phyloP scores from a whole-genome alignment of 441 rosid species.

The Adansonia gregorii region DNA sequence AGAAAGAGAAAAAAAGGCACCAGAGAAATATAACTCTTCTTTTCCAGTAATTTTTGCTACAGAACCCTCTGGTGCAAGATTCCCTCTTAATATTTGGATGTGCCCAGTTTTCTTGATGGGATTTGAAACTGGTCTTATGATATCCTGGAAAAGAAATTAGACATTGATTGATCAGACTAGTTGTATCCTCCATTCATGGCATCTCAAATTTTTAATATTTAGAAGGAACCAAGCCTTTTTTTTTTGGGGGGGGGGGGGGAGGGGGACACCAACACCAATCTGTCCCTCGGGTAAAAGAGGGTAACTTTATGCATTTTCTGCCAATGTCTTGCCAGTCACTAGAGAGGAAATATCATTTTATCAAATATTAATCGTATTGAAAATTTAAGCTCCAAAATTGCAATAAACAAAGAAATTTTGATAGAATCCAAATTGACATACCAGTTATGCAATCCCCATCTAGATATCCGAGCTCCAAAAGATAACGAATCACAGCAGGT shows the following conservation, averaged over 20 bases:
- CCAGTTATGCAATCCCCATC: constrained; percentile 96
- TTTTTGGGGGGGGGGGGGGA: too few relatives aligned
- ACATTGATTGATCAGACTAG: neutral
- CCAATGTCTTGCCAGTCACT: constrained; percentile 94
- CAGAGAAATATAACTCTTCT: constrained; percentile 92
- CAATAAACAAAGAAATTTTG: constrained; percentile 15
- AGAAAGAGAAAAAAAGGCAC: constrained; percentile 28
- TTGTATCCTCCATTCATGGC: neutral
- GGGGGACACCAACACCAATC: constrained; percentile 42
- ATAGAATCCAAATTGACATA: constrained; percentile 30
- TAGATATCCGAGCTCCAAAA: constrained; percentile 76
- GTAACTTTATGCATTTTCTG: constrained; percentile 70
- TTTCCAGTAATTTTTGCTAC: constrained; percentile 99
- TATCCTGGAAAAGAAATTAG: constrained; percentile 52
- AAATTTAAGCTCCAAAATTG: constrained; percentile 17
- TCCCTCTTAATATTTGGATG: constrained; percentile 47
- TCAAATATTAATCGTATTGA: constrained; percentile 13
- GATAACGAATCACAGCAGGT: constrained; percentile 86
- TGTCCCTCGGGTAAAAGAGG: constrained; percentile 78
- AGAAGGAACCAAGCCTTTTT: neutral
- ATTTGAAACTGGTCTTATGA: constrained; percentile 71
- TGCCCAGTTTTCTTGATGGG: constrained; percentile 91
- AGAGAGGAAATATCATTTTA: constrained; percentile 24
- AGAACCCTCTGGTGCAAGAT: constrained; percentile 95
- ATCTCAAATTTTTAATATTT: neutral